Evolutionary conservation across 2,329 filamentous ascomycete species (phyloP).

Genomic region (Diatrype stigma): DNA sequence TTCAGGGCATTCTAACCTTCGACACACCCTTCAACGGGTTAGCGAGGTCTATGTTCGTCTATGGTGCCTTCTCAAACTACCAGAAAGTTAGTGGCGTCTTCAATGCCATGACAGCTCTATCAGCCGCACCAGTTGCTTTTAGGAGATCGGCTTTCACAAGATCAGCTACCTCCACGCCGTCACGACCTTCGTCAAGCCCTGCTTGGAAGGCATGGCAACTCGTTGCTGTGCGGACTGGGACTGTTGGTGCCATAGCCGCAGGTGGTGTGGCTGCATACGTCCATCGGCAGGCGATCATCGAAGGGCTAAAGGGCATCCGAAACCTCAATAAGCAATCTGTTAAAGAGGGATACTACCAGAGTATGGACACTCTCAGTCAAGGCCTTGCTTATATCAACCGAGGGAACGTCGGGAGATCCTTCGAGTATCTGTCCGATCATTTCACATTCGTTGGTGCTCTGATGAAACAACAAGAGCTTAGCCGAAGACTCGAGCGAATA

Average conservation of each 20-base stretch:
- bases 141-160: slow-evolving; percentile 32
- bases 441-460: slow-evolving; percentile 82
- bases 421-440: slow-evolving; percentile 76
- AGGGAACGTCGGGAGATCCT: slow-evolving; percentile 61
- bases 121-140: slow-evolving; percentile 43
- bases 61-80: slow-evolving; percentile 57
- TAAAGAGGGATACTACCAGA: slow-evolving; percentile 44
- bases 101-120: slow-evolving; percentile 53
- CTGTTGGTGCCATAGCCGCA: slow-evolving; percentile 74
- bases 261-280: slow-evolving; percentile 79
- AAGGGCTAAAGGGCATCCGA: slow-evolving; percentile 41
- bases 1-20: slow-evolving; percentile 76
- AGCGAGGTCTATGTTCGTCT: slow-evolving; percentile 56
- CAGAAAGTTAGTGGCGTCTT: slow-evolving; percentile 53
- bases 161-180: slow-evolving; percentile 7
- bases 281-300: slow-evolving; percentile 65
- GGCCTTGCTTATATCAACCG: slow-evolving; percentile 55
- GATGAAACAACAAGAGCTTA: slow-evolving; percentile 68
- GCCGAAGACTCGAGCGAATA: slow-evolving; percentile 60
- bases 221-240: slow-evolving; percentile 76
- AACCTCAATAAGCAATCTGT: slow-evolving; percentile 45
- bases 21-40: slow-evolving; percentile 79
- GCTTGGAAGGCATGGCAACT: slow-evolving; percentile 54
- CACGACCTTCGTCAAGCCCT: slow-evolving; percentile 26
- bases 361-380: slow-evolving; percentile 46